Conservation (phyloP, 1,139 yeast genomes). For the Chernovozyma sophiae-reginae region DNA sequence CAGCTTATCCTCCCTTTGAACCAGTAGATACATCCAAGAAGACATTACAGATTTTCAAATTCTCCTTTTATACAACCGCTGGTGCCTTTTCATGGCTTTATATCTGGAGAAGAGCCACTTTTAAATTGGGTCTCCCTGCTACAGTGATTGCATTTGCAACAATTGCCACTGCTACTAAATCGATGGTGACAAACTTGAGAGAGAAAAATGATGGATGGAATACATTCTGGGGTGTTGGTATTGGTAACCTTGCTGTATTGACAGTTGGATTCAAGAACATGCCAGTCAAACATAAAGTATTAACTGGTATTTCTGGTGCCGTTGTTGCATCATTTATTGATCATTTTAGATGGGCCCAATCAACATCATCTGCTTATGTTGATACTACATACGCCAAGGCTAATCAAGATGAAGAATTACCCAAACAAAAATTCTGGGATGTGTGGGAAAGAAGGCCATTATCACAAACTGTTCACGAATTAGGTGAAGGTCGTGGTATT, state of each 20-base stretch:
- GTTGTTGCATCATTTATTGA: constrained; percentile 35
- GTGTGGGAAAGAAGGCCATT: constrained; percentile 78
- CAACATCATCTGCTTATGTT: constrained; percentile 37
- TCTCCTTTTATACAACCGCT: constrained; percentile 42
- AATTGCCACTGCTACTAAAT: constrained; percentile 40
- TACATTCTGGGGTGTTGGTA: constrained; percentile 42
- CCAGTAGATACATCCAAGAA: constrained; percentile 44
- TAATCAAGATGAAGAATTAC: constrained; percentile 29
- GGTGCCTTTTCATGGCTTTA: constrained; percentile 49
- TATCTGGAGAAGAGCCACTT: constrained; percentile 45
- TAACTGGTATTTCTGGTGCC: constrained; percentile 43
- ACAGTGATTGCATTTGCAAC: constrained; percentile 41
- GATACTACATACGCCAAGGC: constrained; percentile 34
- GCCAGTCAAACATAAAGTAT: constrained; percentile 41
- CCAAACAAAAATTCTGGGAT: constrained; percentile 76
- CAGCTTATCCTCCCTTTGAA: constrained; percentile 42
- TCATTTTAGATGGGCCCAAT: constrained; percentile 43
- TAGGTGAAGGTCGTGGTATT: constrained; percentile 66
- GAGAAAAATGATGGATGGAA: constrained; percentile 51
- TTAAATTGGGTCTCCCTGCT: constrained; percentile 40
- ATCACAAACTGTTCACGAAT: constrained; percentile 71
- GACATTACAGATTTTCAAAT: constrained; percentile 37
- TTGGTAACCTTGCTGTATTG: constrained; percentile 40
- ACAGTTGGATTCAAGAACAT: constrained; percentile 39
- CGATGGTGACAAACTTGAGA: constrained; percentile 41